Base-by-base conservation (phyloP, 2,329 filamentous ascomycete species). In the Pestalotiopsis sp. region DNA sequence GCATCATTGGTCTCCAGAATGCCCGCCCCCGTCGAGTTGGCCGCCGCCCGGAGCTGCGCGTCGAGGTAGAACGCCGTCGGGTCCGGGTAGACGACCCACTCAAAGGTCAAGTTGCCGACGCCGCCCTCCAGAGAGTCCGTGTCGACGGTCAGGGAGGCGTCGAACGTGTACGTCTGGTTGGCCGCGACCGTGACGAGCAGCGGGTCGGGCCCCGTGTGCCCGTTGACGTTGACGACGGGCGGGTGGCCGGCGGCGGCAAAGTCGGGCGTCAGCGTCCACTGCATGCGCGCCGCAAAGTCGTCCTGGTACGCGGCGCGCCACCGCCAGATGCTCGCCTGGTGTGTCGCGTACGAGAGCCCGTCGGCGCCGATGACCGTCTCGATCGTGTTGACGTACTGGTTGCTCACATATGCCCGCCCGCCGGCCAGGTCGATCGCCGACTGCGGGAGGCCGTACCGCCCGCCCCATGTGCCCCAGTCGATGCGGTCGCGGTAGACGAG, bases 401-500 rank as follows among this genome's bases (percentile, higher is more conserved):
- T 64, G 1, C 30, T 35, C 1, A 52, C 7, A n/a, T 52, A n/a
- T 3, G 13, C 24, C 1, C 57, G 24, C n/a, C 61, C 65, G 14
- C 38, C 71, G 30, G 69, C 67, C 14, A 20, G 6, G 22, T 63
- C 39, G 3, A 22, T 22, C 20, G n/a, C 17, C 10, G 60, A 38
- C 38, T 40, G 30, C 1, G 61, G 61, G 75, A 75, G 66, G 85
- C 80, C 66, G 67, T 82, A 83, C 6, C 81, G 74, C 0, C 82
- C 82, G 22, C 82, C 81, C 82, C 82, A 83, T 5, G 77, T 77
- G 3, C 82, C 82, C 69, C 78, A 84, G 24, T 79, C 73, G 0
- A 81, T 81, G 68, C 77, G 78, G 20, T 82, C 80, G 0, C 79
- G 77, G n/a, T 76, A 76, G 60, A 78, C 78, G 3, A 84, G 75